phyloP scores from a whole-genome alignment of 1,284 basidiomycete genomes.

The Nidula niveotomentosa region DNA sequence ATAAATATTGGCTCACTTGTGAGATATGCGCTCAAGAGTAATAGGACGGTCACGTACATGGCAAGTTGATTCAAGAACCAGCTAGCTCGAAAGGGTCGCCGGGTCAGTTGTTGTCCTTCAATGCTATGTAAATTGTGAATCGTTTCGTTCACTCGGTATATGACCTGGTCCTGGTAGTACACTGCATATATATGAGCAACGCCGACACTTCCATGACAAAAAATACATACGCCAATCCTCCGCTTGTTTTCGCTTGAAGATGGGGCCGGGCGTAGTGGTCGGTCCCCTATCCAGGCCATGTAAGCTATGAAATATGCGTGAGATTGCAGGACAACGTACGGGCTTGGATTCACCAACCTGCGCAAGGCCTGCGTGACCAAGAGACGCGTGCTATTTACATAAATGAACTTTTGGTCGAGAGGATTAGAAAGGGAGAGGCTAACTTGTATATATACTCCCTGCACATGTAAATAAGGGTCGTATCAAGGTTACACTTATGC shows the following conservation, averaged over 20 bases:
- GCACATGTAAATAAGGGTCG: slow-evolving; percentile 61
- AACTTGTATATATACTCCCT: slow-evolving; percentile 77
- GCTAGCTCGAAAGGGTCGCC: slow-evolving; percentile 66
- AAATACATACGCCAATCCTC: slow-evolving; percentile 73
- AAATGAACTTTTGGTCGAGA: too few relatives aligned
- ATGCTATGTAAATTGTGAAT: slow-evolving; percentile 46
- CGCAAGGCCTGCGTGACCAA: slow-evolving; percentile 64
- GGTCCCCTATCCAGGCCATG: slow-evolving; percentile 40
- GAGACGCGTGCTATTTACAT: slow-evolving; percentile 55
- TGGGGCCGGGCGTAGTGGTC: slow-evolving; percentile 30
- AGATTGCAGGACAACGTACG: slow-evolving; percentile 16
- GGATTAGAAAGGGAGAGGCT: slow-evolving; percentile 22
- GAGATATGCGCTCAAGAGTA: too few relatives aligned
- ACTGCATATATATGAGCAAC: slow-evolving; percentile 36
- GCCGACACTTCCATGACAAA: not conserved
- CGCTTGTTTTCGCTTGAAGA: slow-evolving; percentile 65
- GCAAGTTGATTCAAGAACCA: slow-evolving; percentile 72
- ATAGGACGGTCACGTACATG: slow-evolving; percentile 38
- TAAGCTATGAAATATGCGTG: slow-evolving; percentile 29
- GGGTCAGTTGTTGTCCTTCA: slow-evolving; percentile 51
- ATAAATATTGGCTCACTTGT: too few relatives aligned
- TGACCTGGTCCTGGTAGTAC: slow-evolving; percentile 60
- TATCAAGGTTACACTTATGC: slow-evolving; percentile 69
- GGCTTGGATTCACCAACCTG: slow-evolving; percentile 44
- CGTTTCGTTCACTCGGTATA: slow-evolving; percentile 50